phyloP scores from a whole-genome alignment of 805 yeast genomes.

The Yamadazyma ubonensis region DNA sequence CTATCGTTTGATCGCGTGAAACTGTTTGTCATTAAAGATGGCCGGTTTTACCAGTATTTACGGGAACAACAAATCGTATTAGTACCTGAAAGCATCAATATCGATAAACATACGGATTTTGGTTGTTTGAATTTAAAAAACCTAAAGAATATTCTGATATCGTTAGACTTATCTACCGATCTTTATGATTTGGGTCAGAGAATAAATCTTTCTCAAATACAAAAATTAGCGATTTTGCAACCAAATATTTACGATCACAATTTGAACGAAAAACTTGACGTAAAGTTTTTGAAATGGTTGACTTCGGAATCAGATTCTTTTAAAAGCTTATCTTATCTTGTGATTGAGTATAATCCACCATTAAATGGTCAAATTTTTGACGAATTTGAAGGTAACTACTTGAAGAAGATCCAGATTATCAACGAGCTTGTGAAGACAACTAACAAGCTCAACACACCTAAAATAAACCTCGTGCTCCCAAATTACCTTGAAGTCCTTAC shows the following conservation, averaged over 20 bases:
- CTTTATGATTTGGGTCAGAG: neutral
- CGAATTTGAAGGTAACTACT: constrained; percentile 73
- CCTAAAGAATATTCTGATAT: constrained; percentile 6
- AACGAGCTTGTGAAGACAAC: constrained; percentile 21
- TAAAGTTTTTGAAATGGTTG: constrained; percentile 27
- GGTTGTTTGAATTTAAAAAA: constrained; percentile 5
- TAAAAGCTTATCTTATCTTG: constrained; percentile 34
- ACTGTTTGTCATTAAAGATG: neutral
- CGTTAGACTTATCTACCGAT: constrained; percentile 1
- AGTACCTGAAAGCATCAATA: constrained; percentile 9
- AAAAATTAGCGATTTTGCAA: constrained; percentile 11
- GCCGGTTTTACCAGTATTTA: constrained; percentile 3
- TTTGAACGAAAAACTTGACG: constrained; percentile 41
- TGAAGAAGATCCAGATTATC: constrained; percentile 56
- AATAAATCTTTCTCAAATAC: constrained; percentile 7
- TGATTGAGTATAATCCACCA: constrained; percentile 61
- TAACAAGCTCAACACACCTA: constrained; percentile 7
- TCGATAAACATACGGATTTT: constrained; percentile 5
- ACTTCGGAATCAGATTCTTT: constrained; percentile 1
- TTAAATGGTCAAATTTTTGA: constrained; percentile 54
- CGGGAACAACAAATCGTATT: neutral
- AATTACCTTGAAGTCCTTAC: constrained; percentile 58
- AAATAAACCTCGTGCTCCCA: constrained; percentile 51
- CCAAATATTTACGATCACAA: constrained; percentile 20
- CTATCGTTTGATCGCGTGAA: constrained; percentile 1